Percentiles rank a stretch among this genome's conserved stretches.
Evolutionary conservation across 768 basidiomycete species (phyloP).

Genomic region (Phaeotremella fagi): DNA sequence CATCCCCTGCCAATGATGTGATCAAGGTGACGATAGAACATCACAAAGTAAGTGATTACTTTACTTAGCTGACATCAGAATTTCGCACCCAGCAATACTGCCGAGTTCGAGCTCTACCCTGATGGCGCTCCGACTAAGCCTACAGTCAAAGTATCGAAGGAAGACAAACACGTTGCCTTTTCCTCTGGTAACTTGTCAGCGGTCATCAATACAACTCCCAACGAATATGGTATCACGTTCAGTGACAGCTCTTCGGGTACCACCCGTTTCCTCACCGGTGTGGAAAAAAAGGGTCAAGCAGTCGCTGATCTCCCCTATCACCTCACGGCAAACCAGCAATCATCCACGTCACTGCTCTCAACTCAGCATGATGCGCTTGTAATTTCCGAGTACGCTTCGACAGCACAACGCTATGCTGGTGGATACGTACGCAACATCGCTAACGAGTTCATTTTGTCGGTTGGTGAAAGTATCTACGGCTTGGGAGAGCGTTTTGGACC

Average conservation of each 20-base stretch:
- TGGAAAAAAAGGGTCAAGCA: conserved; percentile 32
- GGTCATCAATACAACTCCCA: conserved; percentile 8
- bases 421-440: conserved; percentile 44
- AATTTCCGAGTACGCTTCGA: conserved; percentile 43
- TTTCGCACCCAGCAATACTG: no score
- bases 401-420: conserved; percentile 42
- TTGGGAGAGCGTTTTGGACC: conserved; percentile 71
- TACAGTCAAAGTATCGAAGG: conserved; percentile 50
- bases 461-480: conserved; percentile 69
- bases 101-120: conserved; percentile 61
- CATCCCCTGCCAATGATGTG: conserved; percentile 43
- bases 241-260: no score
- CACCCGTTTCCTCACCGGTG: conserved; percentile 17
- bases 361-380: conserved; percentile 49
- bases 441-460: conserved; percentile 58
- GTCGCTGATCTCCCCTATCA: conserved; percentile 43
- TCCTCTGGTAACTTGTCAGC: conserved; percentile 19
- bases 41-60: conserved; percentile 26
- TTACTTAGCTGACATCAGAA: not conserved
- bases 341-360: conserved; percentile 57
- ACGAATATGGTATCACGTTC: conserved; percentile 20
- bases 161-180: conserved; percentile 38
- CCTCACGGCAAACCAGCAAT: conserved; percentile 43
- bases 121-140: conserved; percentile 56
- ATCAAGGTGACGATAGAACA: conserved; percentile 44